Base-by-base conservation (phyloP, 495 filamentous ascomycete species). In the Daldinia grandis region DNA sequence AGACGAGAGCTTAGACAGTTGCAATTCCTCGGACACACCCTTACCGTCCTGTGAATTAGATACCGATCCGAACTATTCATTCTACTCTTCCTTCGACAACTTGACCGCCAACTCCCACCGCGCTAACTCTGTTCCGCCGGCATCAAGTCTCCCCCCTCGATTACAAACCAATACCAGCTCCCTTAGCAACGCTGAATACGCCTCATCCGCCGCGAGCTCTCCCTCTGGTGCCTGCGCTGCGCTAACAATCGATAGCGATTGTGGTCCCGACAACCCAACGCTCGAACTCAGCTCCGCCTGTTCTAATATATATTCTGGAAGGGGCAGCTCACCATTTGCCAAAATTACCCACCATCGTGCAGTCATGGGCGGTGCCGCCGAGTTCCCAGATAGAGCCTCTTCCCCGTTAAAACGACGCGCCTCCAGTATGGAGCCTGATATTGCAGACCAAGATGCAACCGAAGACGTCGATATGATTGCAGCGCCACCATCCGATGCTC, bases 191-290 rank as follows among this genome's bases (percentile, higher is more conserved):
- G 19, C 42, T 9, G 88, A 87, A 69, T 83, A 84, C 76, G 76
- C 80, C 42, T 83, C 83, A 15, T 88, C 84, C 42, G 80, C 82
- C 17, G 85, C 88, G 58, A 92, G 90, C 75, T 91, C 87, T 30
- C 90, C 91, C 14, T 89, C 87, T 73, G 88, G 88, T 68, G 90
- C 91, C 71, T 94, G 89, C 85, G 87, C 90, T 71, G 88, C 87
- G 50, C 80, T 94, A 58, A 87, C 88, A 57, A 81, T 94, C 53
- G 86, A 90, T 63, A 85, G 85, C 68, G 90, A 91, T 70, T 79
- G 84, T 50, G 81, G 77, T 64, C 81, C 83, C 69, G 88, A 89
- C 49, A 86, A 78, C 7, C 70, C 75, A 10, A 70, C 63, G 7
- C 74, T 74, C 14, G 74, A 78, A 12, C 47, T 47, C 7, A 27